Evolutionary conservation across 2,329 filamentous ascomycete genomes (phyloP), one percentile per base, ranked within the genome.

Genomic region (Penicillium janthinellum): DNA sequence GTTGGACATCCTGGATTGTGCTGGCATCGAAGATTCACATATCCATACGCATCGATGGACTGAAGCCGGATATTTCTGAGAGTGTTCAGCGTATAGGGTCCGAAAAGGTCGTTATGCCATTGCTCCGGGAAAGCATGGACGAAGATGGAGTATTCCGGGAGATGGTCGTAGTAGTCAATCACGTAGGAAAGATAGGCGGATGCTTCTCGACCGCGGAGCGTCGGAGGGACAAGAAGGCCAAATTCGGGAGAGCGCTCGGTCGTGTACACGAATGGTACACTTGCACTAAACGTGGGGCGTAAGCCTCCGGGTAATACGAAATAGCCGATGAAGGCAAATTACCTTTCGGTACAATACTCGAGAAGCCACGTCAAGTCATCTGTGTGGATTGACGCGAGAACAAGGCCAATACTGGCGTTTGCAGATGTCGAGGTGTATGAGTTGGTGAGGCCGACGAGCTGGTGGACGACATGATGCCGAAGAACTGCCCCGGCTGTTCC

Each of bases 111-210:
- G 34, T 69, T 71, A 28, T 72, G 70, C 66, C 69, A 70, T 42
- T 70, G 70, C 4, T 63, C 63, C 4, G 52, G 56, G 20, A 57
- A 54, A 12, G 64, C 63, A 65, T 88, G 86, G 71, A 85, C 82
- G 72, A 89, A 86, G 56, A 88, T 81, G 15, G 78, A 78, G 59
- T 86, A 76, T 62, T 86, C 83, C 2, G 84, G 81, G 2, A 88
- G 77, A 5, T 77, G 65, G 61, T 87, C 79, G 75, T 88, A 88
- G 69, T 83, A 80, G 67, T 87, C 83, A 67, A 86, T 81, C 63
- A 88, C 80, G 70, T 86, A 87, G n/a, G 81, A 83, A 25, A 86
- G 77, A 66, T 88, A 87, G 5, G 85, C 80, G 73, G 86, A 82
- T 28, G 82, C 84, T 71, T 88, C 86, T 62, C 86, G 82, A 17